Conservation (phyloP, 139 green algal genomes). For the Chlorella ohadii region DNA sequence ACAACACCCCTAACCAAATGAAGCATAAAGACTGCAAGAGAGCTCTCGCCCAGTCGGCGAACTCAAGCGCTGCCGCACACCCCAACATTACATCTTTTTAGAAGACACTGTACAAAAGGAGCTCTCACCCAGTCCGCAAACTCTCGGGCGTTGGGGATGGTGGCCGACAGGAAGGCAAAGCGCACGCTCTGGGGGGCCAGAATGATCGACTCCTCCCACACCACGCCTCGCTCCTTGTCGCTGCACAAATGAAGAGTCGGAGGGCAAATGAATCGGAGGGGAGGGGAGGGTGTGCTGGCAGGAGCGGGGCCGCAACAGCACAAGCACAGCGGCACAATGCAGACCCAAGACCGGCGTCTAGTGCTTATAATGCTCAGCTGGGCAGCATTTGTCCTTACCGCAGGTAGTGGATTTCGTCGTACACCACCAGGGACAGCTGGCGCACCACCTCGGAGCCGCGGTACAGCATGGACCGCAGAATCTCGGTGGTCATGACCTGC, state of each 20-base stretch:
- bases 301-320: no score
- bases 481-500: slow-evolving; percentile 90
- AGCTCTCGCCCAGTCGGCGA: no score
- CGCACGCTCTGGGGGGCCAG: slow-evolving; percentile 52
- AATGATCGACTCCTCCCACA: slow-evolving; percentile 83
- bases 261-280: background rate
- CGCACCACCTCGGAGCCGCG: slow-evolving; percentile 74
- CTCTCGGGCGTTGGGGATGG: slow-evolving; percentile 83
- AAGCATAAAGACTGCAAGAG: no score
- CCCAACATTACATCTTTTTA: no score
- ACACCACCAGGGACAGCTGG: slow-evolving; percentile 69
- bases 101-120: no score
- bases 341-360: no score
- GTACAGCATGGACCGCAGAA: slow-evolving; percentile 89
- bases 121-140: slow-evolving; percentile 85
- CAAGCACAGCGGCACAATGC: no score
- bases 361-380: no score
- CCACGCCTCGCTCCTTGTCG: slow-evolving; percentile 80
- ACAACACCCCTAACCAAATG: no score
- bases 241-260: background rate
- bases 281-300: no score
- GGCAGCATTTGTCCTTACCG: no score
- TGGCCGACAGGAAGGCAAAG: slow-evolving; percentile 88
- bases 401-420: slow-evolving; percentile 69
- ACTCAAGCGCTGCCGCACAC: no score